These are phyloP conservation scores for Chalaropsis thielavioides DNA, from an alignment of 2,329 filamentous ascomycete species.

Conservation along the genomic window DNA sequence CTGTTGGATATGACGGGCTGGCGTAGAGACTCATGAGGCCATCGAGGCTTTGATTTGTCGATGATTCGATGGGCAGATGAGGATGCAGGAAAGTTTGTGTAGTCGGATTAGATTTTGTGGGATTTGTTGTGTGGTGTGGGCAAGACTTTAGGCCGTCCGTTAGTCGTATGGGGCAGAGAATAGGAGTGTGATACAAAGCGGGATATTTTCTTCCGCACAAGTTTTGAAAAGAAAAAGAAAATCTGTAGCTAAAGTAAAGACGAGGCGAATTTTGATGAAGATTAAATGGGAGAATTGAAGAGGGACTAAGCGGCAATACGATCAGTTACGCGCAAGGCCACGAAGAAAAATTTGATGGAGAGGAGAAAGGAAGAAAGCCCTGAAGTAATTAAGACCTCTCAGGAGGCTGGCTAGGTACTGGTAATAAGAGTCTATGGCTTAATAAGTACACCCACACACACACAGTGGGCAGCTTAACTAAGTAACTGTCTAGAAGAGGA, in stretches of 20 bases:
- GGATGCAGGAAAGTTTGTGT: neutral
- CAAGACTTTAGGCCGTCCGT: neutral
- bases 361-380: neutral
- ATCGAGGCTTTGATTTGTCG: slow-evolving; percentile 13
- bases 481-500: neutral
- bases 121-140: neutral
- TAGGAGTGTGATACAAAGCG: neutral
- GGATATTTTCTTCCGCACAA: neutral
- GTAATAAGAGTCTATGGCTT: neutral
- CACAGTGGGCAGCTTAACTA: neutral
- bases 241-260: neutral
- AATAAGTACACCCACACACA: too few species aligned
- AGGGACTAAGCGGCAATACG: neutral
- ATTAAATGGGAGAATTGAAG: neutral
- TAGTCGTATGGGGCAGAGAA: neutral
- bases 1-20: slow-evolving; percentile 8
- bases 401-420: neutral
- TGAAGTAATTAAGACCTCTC: neutral
- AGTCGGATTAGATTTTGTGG: slow-evolving; percentile 4
- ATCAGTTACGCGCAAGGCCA: neutral
- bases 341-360: slow-evolving; percentile 6
- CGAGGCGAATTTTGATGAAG: neutral
- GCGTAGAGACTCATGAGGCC: slow-evolving; percentile 17
- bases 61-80: neutral
- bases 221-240: neutral